A percentile compares a stretch with the other conserved stretches of the same genome.
These are phyloP conservation scores for Myriosclerotinia curreyana DNA, from an alignment of 2,329 filamentous ascomycete genomes.

Conservation along the genomic window DNA sequence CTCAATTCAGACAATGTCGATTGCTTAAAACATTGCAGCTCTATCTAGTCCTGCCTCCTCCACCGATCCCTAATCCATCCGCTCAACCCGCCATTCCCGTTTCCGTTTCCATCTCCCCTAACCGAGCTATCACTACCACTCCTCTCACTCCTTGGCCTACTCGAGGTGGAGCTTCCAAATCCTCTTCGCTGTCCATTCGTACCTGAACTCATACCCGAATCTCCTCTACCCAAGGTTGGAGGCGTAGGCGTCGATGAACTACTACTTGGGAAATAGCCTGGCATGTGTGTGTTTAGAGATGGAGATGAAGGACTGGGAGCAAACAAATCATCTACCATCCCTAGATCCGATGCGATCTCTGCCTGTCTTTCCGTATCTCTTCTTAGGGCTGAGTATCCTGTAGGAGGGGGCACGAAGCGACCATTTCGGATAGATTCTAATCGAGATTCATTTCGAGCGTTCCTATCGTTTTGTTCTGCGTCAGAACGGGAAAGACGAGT, in stretches of 20 bases:
- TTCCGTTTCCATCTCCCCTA: conserved; percentile 20
- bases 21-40: background rate
- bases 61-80: conserved; percentile 35
- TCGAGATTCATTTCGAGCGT: conserved; percentile 34
- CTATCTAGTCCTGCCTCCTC: conserved; percentile 16
- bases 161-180: background rate
- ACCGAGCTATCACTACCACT: conserved; percentile 32
- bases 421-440: conserved; percentile 34
- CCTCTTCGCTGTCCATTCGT: background rate
- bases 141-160: conserved; percentile 29
- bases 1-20: background rate
- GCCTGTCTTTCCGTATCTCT: conserved; percentile 3
- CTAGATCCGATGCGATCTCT: background rate
- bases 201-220: conserved; percentile 26
- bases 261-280: conserved; percentile 24
- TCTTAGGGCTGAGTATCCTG: conserved; percentile 22
- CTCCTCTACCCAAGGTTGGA: conserved; percentile 21
- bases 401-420: conserved; percentile 26
- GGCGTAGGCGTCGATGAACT: conserved; percentile 5
- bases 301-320: background rate
- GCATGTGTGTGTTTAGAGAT: conserved; percentile 20
- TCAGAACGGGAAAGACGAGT: conserved; percentile 12
- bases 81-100: conserved; percentile 19
- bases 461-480: conserved; percentile 16
- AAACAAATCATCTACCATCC: background rate